phyloP scores from a whole-genome alignment of 441 rosid genomes.

The Manihot esculenta region DNA sequence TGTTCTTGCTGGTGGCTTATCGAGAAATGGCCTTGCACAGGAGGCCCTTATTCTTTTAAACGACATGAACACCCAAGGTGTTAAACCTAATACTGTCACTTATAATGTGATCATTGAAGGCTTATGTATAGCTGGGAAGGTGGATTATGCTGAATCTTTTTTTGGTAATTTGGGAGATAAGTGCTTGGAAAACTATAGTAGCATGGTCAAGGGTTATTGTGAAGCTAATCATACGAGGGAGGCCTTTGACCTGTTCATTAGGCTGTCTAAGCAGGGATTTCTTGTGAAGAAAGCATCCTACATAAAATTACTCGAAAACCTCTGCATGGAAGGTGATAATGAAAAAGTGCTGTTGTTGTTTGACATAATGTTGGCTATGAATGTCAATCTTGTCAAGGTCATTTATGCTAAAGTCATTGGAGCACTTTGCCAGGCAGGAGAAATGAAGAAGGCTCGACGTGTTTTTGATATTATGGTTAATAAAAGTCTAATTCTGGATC shows the following conservation, averaged over 20 bases:
- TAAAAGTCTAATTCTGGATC: slow-evolving; percentile 46
- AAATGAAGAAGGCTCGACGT: slow-evolving; percentile 38
- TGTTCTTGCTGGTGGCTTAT: slow-evolving; percentile 53
- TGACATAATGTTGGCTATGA: slow-evolving; percentile 37
- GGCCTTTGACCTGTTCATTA: slow-evolving; percentile 44
- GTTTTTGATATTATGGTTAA: slow-evolving; percentile 37
- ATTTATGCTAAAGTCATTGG: slow-evolving; percentile 54
- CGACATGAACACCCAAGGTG: slow-evolving; percentile 39
- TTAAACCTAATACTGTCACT: slow-evolving; percentile 44
- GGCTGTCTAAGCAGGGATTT: slow-evolving; percentile 29
- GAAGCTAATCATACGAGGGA: slow-evolving; percentile 35
- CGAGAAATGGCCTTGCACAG: slow-evolving; percentile 46
- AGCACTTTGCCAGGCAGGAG: slow-evolving; percentile 39
- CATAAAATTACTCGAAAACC: slow-evolving; percentile 44
- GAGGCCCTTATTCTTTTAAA: slow-evolving; percentile 35
- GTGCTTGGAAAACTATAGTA: slow-evolving; percentile 42
- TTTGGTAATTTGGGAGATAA: slow-evolving; percentile 34
- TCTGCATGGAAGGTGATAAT: slow-evolving; percentile 41
- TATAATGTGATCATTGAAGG: slow-evolving; percentile 63
- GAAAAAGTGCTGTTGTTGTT: slow-evolving; percentile 39
- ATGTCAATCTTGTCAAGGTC: slow-evolving; percentile 37
- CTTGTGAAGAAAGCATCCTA: slow-evolving; percentile 39
- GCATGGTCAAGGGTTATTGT: slow-evolving; percentile 67
- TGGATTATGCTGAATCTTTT: slow-evolving; percentile 58
- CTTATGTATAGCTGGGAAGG: slow-evolving; percentile 55